These are phyloP conservation scores for Gnomoniopsis smithogilvyi DNA, from an alignment of 2,329 filamentous ascomycete genomes.

Conservation along the genomic window DNA sequence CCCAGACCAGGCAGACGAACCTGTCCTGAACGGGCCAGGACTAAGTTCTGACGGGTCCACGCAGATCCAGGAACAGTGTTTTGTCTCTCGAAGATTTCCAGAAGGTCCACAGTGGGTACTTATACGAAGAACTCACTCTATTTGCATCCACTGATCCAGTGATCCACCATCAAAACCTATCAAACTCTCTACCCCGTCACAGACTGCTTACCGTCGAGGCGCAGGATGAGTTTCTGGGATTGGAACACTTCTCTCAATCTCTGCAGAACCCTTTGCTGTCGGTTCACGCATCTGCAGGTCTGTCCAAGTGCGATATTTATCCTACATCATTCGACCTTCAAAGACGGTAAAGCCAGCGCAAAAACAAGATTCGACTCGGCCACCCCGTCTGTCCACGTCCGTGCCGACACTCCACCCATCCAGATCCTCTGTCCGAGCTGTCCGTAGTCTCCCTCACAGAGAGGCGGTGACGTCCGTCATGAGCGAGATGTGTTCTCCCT, in stretches of 20 bases:
- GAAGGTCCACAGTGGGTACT: not conserved
- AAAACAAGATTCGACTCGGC: constrained; percentile 10
- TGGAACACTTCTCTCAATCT: too few species aligned
- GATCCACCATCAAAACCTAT: too few species aligned
- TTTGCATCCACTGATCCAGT: not conserved
- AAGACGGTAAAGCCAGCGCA: not conserved
- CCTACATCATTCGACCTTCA: not conserved
- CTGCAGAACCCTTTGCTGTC: too few species aligned
- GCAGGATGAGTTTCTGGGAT: too few species aligned
- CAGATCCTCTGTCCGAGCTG: not conserved
- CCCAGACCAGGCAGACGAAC: not conserved
- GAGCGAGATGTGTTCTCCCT: not conserved
- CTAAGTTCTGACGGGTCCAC: not conserved
- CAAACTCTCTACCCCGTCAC: too few species aligned
- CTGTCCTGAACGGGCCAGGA: not conserved
- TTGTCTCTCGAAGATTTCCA: not conserved
- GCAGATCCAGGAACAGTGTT: not conserved
- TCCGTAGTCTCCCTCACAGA: not conserved
- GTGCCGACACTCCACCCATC: not conserved
- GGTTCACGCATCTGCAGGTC: not conserved
- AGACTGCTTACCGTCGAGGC: too few species aligned
- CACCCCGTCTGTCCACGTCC: not conserved
- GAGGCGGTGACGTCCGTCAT: not conserved
- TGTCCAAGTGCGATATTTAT: not conserved
- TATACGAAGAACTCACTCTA: not conserved